Base-by-base conservation (phyloP, 1,284 basidiomycete genomes). In the Mixia osmundae region DNA sequence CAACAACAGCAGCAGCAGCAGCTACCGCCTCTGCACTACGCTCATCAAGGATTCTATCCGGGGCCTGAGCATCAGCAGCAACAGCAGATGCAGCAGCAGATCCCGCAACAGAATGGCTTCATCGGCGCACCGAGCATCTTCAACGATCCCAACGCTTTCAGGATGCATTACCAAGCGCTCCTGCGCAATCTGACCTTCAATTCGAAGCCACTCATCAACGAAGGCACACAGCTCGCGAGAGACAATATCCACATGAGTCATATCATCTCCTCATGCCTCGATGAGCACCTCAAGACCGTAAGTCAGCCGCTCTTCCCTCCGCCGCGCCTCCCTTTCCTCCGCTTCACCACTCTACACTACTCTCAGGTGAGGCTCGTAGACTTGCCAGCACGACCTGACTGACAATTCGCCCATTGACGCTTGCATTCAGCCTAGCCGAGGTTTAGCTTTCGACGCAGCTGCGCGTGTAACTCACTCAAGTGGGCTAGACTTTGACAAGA, bases 121-220 rank as follows among this genome's bases (percentile, higher is more conserved):
- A 12, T 22, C 28, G 5, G n/a, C 25, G 25, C n/a, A 7, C 18
- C 19, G 22, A 12, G 20, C 8, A 20, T 10, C 28, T 23, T 33
- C 29, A 28, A 35, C 33, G 52, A 60, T 36, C 67, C 78, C 23
- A 66, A 65, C 51, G 65, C 67, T 24, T 87, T 87, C 58, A 74
- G 79, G 47, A 42, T 43, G 33, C 58, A 54, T 56, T 61, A 55
- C 46, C 36, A 68, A 44, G 57, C 63, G 33, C 74, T 80, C 41
- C 71, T 95, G 41, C 64, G 71, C 50, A 69, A 76, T 47, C 72
- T 97, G 44, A 85, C 74, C 28, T 73, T 89, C 64, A 99, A 97
- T 60, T 91, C 85, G 47, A 76, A 87, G 53, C 79, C 83, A 11
- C 74, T 94, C 47, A 99, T 99, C 50, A 85, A 89, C 59, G 70